Percentiles rank a stretch among this genome's conserved stretches.
Evolutionary conservation across 208 protist genomes (phyloP).

Genomic region (Acanthamoeba healyi): DNA sequence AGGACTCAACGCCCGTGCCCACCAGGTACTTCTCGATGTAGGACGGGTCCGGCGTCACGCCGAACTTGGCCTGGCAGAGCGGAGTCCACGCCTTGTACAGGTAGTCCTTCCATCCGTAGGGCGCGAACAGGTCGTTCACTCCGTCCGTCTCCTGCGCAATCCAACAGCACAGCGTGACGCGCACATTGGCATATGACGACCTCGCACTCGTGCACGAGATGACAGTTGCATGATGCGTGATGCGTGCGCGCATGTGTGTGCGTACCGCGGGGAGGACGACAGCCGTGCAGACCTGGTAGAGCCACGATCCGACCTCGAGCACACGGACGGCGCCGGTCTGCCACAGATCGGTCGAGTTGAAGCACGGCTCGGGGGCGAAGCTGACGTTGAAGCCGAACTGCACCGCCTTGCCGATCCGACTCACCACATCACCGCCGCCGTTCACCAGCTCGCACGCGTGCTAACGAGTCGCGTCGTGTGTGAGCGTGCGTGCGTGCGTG

Average conservation of each 20-base stretch:
- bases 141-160: slow-evolving; percentile 65
- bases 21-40: slow-evolving; percentile 45
- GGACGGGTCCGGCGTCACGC: not conserved
- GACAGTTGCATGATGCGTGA: no score
- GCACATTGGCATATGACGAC: no score
- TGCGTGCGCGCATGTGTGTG: no score
- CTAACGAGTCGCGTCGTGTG: no score
- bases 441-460: not conserved
- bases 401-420: not conserved
- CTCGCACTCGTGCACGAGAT: no score
- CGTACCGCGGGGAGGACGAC: slow-evolving; percentile 82
- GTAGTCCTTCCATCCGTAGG: not conserved
- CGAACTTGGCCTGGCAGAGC: not conserved
- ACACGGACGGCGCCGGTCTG: not conserved
- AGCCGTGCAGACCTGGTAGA: slow-evolving; percentile 90
- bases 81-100: not conserved
- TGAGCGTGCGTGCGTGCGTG: no score
- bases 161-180: no score
- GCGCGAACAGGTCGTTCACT: slow-evolving; percentile 82
- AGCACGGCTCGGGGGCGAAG: not conserved
- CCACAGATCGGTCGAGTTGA: slow-evolving; percentile 1
- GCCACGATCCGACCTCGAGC: slow-evolving; percentile 77
- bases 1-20: slow-evolving; percentile 11
- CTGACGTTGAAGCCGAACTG: not conserved
- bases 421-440: not conserved